Base-by-base conservation (phyloP, 2,329 filamentous ascomycete genomes). In the Fonsecaea pedrosoi region DNA sequence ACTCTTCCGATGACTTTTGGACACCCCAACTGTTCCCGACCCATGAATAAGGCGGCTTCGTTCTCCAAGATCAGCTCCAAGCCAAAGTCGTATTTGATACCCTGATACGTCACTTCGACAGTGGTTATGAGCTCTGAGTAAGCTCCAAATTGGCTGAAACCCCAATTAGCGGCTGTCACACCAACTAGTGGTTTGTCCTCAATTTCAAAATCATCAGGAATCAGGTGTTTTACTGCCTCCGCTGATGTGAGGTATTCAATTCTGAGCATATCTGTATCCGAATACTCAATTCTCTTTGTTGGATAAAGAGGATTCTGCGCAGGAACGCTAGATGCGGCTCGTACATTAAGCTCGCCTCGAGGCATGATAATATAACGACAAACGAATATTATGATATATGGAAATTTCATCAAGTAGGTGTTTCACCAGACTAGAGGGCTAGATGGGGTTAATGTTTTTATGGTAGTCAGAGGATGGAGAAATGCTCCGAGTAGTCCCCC, bases 1-100 rank as follows among this genome's bases (percentile, higher is more conserved):
- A 57, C 54, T 13, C 38, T 34, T 13, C 54, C 54, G 18, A 57
- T 57, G 54, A 57, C 34, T 37, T 57, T 57, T 4, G 54, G 54
- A 15, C 37, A 13, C 15, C 54, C 54, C 15, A 57, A 37, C n/a
- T 37, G 35, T n/a, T 57, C 54, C 13, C 54, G 34, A 4, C 54
- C 54, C 32, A 57, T 34, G 18, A 57, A 57, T 10, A 57, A 34
- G 7, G 54, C 54, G 12, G 30, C 54, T 9, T 57, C 35, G 54
- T 57, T 57, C 13, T 57, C 35, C 30, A 57, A 34, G 15, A 57
- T 37, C 54, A 57, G 25, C 25, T 57, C 54, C 30, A 57, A 34
- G 30, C 32, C 54, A 15, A 57, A 57, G 54, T 57, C 54, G 35
- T 40, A 57, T 15, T 25, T 57, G 35, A 37, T n/a, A 9, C 54